Conservation (phyloP, 805 yeast species). For the Alloascoidea africana region DNA sequence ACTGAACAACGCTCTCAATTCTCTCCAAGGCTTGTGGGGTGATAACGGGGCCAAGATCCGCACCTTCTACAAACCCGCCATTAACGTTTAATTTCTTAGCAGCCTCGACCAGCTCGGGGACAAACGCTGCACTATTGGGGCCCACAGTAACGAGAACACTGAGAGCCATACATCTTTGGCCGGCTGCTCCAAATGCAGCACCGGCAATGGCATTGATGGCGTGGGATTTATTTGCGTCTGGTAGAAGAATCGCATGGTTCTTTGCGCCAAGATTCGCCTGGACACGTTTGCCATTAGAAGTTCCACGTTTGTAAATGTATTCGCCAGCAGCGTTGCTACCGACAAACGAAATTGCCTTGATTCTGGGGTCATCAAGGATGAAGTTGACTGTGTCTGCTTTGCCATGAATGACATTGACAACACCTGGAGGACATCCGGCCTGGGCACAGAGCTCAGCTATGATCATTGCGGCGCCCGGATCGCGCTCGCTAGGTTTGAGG, state of each 20-base stretch:
- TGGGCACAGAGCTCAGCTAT: constrained; percentile 56
- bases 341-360: constrained; percentile 65
- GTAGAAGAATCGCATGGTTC: constrained; percentile 59
- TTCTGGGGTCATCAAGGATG: constrained; percentile 54
- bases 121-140: constrained; percentile 40
- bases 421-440: constrained; percentile 69
- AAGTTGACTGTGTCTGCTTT: constrained; percentile 58
- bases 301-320: constrained; percentile 52
- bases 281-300: constrained; percentile 56
- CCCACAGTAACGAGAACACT: constrained; percentile 65
- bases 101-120: constrained; percentile 38
- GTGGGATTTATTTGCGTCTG: constrained; percentile 54
- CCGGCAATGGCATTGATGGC: constrained; percentile 53
- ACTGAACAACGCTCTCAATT: constrained; percentile 39
- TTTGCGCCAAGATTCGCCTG: constrained; percentile 72
- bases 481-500: constrained; percentile 57
- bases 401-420: constrained; percentile 60
- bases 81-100: constrained; percentile 44
- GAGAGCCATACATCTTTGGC: constrained; percentile 74
- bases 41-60: constrained; percentile 64
- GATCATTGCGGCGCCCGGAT: constrained; percentile 70
- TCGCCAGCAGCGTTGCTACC: constrained; percentile 72
- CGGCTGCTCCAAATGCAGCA: constrained; percentile 77
- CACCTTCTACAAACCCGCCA: constrained; percentile 47
- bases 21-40: constrained; percentile 40